Conservation (phyloP, 106 monocot genomes). For the Ottelia alismoides region DNA sequence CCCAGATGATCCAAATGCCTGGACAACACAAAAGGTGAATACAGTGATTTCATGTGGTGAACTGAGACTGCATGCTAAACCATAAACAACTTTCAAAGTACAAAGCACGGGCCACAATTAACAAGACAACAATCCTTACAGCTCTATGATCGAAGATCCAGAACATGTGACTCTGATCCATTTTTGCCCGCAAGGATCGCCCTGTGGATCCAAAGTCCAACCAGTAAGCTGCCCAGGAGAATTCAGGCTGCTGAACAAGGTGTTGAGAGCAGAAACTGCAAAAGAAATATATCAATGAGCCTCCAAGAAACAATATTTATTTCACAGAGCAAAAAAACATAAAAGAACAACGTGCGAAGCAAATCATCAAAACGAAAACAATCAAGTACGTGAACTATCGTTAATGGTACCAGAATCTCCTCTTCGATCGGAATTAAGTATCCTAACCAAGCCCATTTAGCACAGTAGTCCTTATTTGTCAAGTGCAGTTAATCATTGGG, state of each 20-base stretch:
- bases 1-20: constrained; percentile 8
- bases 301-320: too few species aligned
- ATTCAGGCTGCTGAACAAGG: constrained; percentile 15
- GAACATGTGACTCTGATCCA: constrained; percentile 22
- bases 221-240: constrained; percentile 16
- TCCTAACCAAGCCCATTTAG: too few species aligned
- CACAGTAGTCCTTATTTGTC: too few species aligned
- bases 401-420: too few species aligned
- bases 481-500: too few species aligned
- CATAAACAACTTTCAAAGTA: background rate
- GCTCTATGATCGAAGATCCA: constrained; percentile 13
- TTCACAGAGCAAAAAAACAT: too few species aligned
- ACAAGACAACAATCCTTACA: background rate
- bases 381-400: too few species aligned
- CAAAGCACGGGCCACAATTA: background rate
- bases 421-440: too few species aligned
- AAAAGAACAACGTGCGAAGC: too few species aligned
- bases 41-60: too few species aligned
- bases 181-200: constrained; percentile 23
- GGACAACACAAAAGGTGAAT: background rate
- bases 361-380: too few species aligned
- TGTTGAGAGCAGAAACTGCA: constrained; percentile 10
- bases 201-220: constrained; percentile 14
- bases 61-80: background rate
- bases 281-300: too few species aligned